Conservation (phyloP, 768 basidiomycete genomes). For the Hygrophoropsis aurantiaca region DNA sequence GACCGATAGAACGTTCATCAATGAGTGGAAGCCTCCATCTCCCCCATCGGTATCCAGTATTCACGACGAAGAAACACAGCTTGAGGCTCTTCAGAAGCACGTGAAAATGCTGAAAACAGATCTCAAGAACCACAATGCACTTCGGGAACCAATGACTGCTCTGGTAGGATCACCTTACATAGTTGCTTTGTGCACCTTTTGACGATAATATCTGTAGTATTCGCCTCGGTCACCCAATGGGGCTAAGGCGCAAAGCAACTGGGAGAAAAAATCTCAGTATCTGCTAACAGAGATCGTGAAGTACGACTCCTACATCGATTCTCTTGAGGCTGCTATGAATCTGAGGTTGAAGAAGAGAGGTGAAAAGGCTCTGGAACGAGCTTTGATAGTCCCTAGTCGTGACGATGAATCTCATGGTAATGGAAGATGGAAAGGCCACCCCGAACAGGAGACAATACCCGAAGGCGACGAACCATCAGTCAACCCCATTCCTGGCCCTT, state of each 20-base stretch:
- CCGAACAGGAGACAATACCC: conserved; percentile 45
- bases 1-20: conserved; percentile 74
- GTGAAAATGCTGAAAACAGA: conserved; percentile 74
- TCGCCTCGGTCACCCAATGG: conserved; percentile 72
- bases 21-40: conserved; percentile 93
- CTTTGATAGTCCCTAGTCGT: conserved; percentile 38
- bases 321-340: conserved; percentile 78
- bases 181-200: conserved; percentile 3
- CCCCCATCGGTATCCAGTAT: conserved; percentile 80
- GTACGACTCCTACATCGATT: conserved; percentile 93
- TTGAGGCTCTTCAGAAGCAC: conserved; percentile 87
- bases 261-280: conserved; percentile 90
- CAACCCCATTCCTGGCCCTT: conserved; percentile 22
- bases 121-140: conserved; percentile 77
- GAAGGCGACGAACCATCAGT: conserved; percentile 44
- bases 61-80: conserved; percentile 90
- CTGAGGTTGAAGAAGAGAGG: conserved; percentile 88
- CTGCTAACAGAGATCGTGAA: conserved; percentile 92
- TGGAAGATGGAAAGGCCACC: conserved; percentile 39
- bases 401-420: conserved; percentile 34
- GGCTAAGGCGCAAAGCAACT: conserved; percentile 80
- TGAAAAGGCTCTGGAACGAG: conserved; percentile 75
- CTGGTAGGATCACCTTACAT: conserved; percentile 49
- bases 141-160: conserved; percentile 78
- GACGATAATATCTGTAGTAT: conserved; percentile 55